Evolutionary conservation across 1,284 basidiomycete genomes (phyloP).

Genomic region (Ceratobasidium sp.): DNA sequence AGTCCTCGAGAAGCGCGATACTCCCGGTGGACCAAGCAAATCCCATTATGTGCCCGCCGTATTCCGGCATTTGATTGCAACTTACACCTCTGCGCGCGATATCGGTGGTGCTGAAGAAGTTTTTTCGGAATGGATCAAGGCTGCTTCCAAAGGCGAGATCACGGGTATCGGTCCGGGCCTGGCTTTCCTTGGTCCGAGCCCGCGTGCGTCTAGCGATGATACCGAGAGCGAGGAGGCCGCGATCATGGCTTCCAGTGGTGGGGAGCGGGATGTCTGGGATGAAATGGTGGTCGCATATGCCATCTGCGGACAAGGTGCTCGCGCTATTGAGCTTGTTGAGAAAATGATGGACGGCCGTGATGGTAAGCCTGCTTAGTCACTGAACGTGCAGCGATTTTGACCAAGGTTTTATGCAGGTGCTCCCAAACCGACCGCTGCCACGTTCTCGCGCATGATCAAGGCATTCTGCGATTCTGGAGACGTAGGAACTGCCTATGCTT

Average conservation of each 20-base stretch:
- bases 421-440: conserved; percentile 65
- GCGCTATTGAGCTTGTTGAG: conserved; percentile 72
- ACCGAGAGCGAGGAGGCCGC: conserved; percentile 19
- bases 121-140: conserved; percentile 67
- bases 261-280: conserved; percentile 62
- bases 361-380: conserved; percentile 45
- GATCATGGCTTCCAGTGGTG: conserved; percentile 27
- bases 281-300: conserved; percentile 79
- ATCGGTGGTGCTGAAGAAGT: conserved; percentile 66
- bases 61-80: conserved; percentile 62
- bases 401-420: conserved; percentile 53
- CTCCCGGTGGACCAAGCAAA: conserved; percentile 44
- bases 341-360: conserved; percentile 67
- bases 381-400: background rate
- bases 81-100: conserved; percentile 64
- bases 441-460: conserved; percentile 68
- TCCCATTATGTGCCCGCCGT: conserved; percentile 45
- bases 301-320: conserved; percentile 64
- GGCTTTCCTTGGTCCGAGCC: background rate
- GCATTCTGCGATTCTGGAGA: conserved; percentile 72
- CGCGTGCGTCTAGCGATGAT: background rate
- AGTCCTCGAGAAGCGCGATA: conserved; percentile 60
- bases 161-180: conserved; percentile 43
- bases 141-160: conserved; percentile 53
- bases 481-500: conserved; percentile 65